phyloP scores from a whole-genome alignment of 495 filamentous ascomycete genomes.

The Annulohypoxylon bovei region DNA sequence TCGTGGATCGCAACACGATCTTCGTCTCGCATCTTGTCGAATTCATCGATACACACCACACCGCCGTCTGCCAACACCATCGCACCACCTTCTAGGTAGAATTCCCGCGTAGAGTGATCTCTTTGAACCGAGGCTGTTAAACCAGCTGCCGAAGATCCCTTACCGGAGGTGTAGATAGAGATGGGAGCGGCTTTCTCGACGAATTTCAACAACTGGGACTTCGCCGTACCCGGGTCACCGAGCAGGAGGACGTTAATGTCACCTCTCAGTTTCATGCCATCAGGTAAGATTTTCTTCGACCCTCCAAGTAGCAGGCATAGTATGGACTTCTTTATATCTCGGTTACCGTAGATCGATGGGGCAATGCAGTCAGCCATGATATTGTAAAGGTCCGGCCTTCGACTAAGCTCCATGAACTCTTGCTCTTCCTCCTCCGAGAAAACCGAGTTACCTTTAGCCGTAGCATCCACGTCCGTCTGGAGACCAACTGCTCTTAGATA shows the following conservation, averaged over 20 bases:
- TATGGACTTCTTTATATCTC: constrained; percentile 99
- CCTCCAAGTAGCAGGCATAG: constrained; percentile 94
- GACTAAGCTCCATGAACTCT: constrained; percentile 93
- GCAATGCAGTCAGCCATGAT: constrained; percentile 92
- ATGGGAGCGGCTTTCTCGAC: constrained; percentile 97
- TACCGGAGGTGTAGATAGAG: constrained; percentile 98
- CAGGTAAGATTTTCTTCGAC: constrained; percentile 97
- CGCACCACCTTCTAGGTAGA: constrained; percentile 97
- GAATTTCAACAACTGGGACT: constrained; percentile 97
- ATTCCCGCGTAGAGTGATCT: constrained; percentile 90
- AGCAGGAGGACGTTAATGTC: constrained; percentile 98
- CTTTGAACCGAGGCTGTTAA: constrained; percentile 97
- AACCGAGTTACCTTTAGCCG: constrained; percentile 81
- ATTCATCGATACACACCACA: constrained; percentile 99
- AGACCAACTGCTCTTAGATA: constrained; percentile 97
- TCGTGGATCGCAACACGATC: constrained; percentile 99
- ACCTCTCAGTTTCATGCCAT: constrained; percentile 97
- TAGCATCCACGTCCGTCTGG: constrained; percentile 87
- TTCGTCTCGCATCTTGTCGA: constrained; percentile 99
- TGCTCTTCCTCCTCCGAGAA: constrained; percentile 98
- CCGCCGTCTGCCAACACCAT: constrained; percentile 99
- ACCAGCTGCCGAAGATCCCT: constrained; percentile 98
- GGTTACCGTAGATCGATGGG: constrained; percentile 96
- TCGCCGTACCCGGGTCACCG: constrained; percentile 98
- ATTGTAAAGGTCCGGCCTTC: constrained; percentile 90